Evolutionary conservation across 2,329 filamentous ascomycete species (phyloP).

Genomic region (Stenocarpella maydis): DNA sequence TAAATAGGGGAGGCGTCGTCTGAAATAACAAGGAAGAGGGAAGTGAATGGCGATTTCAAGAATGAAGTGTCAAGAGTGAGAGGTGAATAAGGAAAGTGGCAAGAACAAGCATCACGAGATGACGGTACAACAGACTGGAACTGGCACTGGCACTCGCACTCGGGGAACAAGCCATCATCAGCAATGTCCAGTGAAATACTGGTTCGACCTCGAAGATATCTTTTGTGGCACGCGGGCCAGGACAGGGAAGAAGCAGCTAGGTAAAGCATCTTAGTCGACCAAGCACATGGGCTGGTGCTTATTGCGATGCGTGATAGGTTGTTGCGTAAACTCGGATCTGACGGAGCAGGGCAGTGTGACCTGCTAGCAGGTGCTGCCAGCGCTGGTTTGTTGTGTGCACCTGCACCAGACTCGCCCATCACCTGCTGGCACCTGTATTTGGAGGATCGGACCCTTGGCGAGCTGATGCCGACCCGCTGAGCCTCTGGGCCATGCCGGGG

Average conservation of each 20-base stretch:
- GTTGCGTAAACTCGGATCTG: conserved; percentile 11
- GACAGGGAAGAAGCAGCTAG: neutral
- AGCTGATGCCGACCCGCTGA: conserved; percentile 13
- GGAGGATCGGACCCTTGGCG: conserved; percentile 12
- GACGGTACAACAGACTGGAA: neutral
- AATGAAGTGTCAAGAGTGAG: neutral
- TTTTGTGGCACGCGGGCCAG: conserved; percentile 1
- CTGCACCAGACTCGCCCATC: too few species aligned
- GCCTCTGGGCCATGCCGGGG: neutral
- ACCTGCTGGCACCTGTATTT: neutral
- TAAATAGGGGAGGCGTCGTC: neutral
- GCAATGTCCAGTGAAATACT: conserved; percentile 11
- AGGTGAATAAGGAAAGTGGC: neutral
- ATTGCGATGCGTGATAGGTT: conserved; percentile 3
- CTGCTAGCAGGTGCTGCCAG: too few species aligned
- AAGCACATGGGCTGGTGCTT: conserved; percentile 5
- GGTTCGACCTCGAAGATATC: neutral
- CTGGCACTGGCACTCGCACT: too few species aligned
- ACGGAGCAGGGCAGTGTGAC: conserved; percentile 11
- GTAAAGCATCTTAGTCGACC: neutral
- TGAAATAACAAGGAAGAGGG: neutral
- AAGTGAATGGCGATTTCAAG: neutral
- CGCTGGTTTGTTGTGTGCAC: too few species aligned
- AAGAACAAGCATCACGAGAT: neutral
- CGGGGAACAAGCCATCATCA: conserved; percentile 1